phyloP scores from a whole-genome alignment of 257 asterid genomes.

The Solanum lycopersicoides region DNA sequence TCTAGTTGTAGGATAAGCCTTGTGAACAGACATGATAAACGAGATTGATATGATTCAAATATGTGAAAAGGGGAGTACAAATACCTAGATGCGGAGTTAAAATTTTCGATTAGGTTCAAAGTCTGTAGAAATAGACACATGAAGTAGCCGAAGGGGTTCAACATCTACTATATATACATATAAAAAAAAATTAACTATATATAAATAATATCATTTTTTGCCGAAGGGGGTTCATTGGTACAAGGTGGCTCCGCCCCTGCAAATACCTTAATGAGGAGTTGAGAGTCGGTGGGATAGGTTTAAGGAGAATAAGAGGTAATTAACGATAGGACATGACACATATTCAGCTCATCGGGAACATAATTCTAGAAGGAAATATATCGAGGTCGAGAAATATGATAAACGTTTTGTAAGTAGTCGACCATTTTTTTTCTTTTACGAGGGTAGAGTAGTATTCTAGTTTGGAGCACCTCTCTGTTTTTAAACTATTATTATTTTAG shows the following conservation, averaged over 20 bases:
- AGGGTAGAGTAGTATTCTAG: neutral
- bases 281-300: neutral
- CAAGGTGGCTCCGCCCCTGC: too few relatives aligned
- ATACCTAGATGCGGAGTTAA: too few relatives aligned
- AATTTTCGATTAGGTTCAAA: too few relatives aligned
- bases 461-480: neutral
- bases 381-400: neutral
- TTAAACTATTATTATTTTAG: neutral
- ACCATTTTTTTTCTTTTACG: neutral
- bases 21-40: fast-evolving
- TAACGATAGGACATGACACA: neutral
- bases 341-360: neutral
- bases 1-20: too few relatives aligned
- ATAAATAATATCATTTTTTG: too few relatives aligned
- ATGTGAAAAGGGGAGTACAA: neutral
- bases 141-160: too few relatives aligned
- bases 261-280: neutral
- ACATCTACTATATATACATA: too few relatives aligned
- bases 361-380: neutral
- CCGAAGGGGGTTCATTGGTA: too few relatives aligned
- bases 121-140: too few relatives aligned
- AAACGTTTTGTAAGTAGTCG: neutral
- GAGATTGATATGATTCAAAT: neutral
- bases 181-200: too few relatives aligned
- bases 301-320: neutral